Percentiles rank a stretch among this genome's conserved stretches.
These are phyloP conservation scores for Beauveria sp. DNA, from an alignment of 2,329 filamentous ascomycete genomes.

Conservation along the genomic window DNA sequence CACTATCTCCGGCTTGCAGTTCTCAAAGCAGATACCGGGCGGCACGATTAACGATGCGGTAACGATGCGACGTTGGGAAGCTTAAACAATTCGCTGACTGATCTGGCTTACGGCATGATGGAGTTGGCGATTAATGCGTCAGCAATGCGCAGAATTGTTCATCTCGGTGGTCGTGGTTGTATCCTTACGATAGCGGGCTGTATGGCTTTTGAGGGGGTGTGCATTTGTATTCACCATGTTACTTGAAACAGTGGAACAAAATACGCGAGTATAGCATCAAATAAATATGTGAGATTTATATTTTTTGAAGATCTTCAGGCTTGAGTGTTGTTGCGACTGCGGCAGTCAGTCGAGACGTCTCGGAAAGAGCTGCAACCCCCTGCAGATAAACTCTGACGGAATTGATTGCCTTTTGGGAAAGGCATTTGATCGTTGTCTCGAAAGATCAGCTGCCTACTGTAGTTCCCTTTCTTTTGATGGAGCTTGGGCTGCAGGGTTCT, in stretches of 20 bases:
- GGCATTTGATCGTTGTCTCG: too few relatives aligned
- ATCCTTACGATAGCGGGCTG: not conserved
- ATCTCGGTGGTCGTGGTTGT: constrained; percentile 4
- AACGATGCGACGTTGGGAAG: not conserved
- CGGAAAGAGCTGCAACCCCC: too few relatives aligned
- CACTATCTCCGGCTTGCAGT: constrained; percentile 1
- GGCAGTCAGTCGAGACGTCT: too few relatives aligned
- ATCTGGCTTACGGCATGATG: constrained; percentile 6
- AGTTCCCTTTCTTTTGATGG: too few relatives aligned
- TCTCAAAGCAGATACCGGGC: not conserved
- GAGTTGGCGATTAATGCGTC: constrained; percentile 3
- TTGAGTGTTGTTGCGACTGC: too few relatives aligned
- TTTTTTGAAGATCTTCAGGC: too few relatives aligned
- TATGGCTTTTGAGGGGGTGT: not conserved
- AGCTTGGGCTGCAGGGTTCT: too few relatives aligned
- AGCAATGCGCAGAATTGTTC: not conserved
- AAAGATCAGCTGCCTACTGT: too few relatives aligned
- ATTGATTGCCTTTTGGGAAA: too few relatives aligned
- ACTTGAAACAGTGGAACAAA: not conserved
- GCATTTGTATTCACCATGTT: not conserved
- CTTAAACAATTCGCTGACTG: not conserved
- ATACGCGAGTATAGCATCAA: not conserved
- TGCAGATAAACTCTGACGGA: too few relatives aligned
- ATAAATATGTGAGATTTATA: too few relatives aligned
- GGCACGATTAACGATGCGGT: not conserved